phyloP scores from a whole-genome alignment of 139 green algal genomes.

The Micractinium conductrix region DNA sequence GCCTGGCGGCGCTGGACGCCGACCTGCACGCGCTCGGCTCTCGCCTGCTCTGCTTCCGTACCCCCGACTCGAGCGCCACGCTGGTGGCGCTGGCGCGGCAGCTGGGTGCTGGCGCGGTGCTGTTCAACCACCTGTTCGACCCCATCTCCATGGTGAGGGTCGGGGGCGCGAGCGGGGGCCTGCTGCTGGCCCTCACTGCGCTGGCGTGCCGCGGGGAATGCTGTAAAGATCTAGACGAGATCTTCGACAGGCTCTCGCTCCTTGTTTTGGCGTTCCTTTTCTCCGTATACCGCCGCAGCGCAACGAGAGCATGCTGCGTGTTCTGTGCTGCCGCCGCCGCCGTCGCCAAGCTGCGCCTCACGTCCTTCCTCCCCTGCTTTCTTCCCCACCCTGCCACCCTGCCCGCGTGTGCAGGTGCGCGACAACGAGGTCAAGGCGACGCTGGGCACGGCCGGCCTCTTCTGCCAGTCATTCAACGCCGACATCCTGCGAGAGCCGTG shows the following conservation, averaged over 20 bases:
- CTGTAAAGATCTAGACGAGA: no score
- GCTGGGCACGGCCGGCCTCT: conserved; percentile 57
- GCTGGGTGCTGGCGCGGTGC: conserved; percentile 71
- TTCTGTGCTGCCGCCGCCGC: no score
- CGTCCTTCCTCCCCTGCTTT: no score
- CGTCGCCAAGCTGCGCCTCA: no score
- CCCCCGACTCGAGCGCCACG: conserved; percentile 54
- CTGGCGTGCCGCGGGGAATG: no score
- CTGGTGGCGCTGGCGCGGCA: conserved; percentile 68
- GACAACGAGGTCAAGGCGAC: conserved; percentile 84
- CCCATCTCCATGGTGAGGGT: conserved; percentile 88
- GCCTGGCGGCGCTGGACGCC: conserved; percentile 56
- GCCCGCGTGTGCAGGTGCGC: no score
- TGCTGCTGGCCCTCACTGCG: not conserved
- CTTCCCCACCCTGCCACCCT: no score
- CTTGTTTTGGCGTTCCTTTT: no score
- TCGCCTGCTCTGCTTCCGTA: conserved; percentile 68
- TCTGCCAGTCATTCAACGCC: conserved; percentile 80
- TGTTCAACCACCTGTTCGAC: conserved; percentile 97
- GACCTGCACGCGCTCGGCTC: conserved; percentile 78
- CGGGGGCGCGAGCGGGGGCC: no score
- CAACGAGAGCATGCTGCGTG: no score
- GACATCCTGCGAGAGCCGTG: conserved; percentile 94
- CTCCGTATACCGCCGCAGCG: no score
- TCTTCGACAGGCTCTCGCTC: no score